Conservation (phyloP, 169 alveolate genomes). For the Cryptosporidium baileyi region DNA sequence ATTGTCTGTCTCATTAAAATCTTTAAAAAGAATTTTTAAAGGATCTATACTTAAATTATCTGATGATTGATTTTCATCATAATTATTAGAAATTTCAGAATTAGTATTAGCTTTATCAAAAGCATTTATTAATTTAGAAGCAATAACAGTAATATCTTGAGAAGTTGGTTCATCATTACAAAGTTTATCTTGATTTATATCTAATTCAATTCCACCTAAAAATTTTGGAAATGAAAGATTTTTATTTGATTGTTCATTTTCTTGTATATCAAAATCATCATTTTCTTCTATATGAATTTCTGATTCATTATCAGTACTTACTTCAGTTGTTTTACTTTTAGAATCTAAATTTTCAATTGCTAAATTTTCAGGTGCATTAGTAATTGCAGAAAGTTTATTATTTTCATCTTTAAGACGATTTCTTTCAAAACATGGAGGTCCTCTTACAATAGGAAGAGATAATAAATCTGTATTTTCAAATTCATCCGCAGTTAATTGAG, state of each 20-base stretch:
- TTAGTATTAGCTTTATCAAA: constrained; percentile 66
- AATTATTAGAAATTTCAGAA: constrained; percentile 17
- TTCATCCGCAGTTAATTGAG: constrained; percentile 89
- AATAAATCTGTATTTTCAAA: constrained; percentile 86
- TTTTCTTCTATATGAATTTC: constrained; percentile 43
- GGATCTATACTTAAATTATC: constrained; percentile 70
- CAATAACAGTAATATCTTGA: constrained; percentile 74
- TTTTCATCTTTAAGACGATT: constrained; percentile 64
- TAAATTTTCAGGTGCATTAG: constrained; percentile 71
- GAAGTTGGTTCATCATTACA: constrained; percentile 77
- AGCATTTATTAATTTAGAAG: constrained; percentile 75
- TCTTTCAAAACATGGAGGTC: constrained; percentile 83
- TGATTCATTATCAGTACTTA: constrained; percentile 17
- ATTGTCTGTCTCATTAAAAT: background rate
- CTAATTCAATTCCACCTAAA: constrained; percentile 67
- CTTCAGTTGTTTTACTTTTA: background rate
- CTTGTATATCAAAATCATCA: constrained; percentile 77
- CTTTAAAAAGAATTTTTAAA: constrained; percentile 27
- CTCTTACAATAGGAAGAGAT: constrained; percentile 80
- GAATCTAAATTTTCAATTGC: constrained; percentile 44
- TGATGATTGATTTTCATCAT: background rate
- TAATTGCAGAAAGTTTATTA: constrained; percentile 66
- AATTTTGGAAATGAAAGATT: constrained; percentile 10
- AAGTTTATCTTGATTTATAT: constrained; percentile 72
- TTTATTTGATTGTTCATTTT: constrained; percentile 4